These are phyloP conservation scores for Ogataea degrootiae DNA, from an alignment of 805 yeast genomes.

Conservation along the genomic window DNA sequence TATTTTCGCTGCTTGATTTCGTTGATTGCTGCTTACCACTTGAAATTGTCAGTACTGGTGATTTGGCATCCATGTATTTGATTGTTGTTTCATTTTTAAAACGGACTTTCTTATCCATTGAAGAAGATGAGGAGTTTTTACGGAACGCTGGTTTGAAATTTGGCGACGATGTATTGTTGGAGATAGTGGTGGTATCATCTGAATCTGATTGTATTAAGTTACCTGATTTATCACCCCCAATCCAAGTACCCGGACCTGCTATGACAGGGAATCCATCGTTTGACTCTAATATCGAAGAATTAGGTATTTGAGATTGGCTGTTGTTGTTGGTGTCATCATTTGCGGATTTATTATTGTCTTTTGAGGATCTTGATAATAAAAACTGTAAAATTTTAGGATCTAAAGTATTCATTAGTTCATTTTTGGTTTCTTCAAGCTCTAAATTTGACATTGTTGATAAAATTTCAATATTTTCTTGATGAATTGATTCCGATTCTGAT, in stretches of 20 bases:
- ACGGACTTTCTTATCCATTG: constrained; percentile 26
- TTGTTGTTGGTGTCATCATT: constrained; percentile 4
- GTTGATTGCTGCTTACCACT: background rate
- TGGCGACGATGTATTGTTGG: constrained; percentile 4
- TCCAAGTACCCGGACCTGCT: constrained; percentile 33
- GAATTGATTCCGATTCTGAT: constrained; percentile 70
- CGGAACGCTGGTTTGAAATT: constrained; percentile 18
- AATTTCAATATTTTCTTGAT: constrained; percentile 64
- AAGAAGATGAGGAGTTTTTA: constrained; percentile 12
- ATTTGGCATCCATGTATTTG: constrained; percentile 19
- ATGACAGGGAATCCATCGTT: constrained; percentile 5
- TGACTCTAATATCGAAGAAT: constrained; percentile 18
- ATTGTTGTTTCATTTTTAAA: constrained; percentile 30
- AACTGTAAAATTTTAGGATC: constrained; percentile 65
- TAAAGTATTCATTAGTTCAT: constrained; percentile 60
- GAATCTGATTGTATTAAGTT: constrained; percentile 6
- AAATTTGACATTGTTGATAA: constrained; percentile 59
- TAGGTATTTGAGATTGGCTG: constrained; percentile 19
- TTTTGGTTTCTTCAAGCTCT: constrained; percentile 59
- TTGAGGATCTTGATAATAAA: constrained; percentile 52
- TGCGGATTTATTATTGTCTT: constrained; percentile 31
- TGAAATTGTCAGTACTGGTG: background rate
- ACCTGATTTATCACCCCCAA: constrained; percentile 31
- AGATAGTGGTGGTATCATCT: constrained; percentile 3
- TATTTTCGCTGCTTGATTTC: background rate